phyloP scores from a whole-genome alignment of 805 yeast genomes.

The Wickerhamiella kurtzmanii region DNA sequence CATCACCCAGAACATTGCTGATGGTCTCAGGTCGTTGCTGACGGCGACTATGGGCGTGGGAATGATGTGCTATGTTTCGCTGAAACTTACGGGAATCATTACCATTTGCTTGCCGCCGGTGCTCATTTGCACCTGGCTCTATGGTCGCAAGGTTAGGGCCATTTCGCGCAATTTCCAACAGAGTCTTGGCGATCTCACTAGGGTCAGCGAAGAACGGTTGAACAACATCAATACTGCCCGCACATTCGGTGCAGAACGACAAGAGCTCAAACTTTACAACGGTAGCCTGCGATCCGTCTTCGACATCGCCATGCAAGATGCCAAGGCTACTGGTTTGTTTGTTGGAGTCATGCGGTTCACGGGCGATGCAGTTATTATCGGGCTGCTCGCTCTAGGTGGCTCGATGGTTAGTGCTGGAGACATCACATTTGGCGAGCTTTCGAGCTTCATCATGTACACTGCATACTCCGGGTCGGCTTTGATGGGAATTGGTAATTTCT shows the following conservation, averaged over 20 bases:
- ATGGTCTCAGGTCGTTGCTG: conserved; percentile 75
- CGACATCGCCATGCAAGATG: conserved; percentile 65
- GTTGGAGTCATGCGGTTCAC: conserved; percentile 69
- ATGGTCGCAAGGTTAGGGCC: conserved; percentile 65
- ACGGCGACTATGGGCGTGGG: conserved; percentile 77
- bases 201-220: conserved; percentile 83
- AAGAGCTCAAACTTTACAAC: conserved; percentile 65
- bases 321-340: conserved; percentile 59
- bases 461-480: conserved; percentile 88
- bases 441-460: conserved; percentile 91
- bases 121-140: conserved; percentile 61
- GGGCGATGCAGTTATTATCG: conserved; percentile 71
- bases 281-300: conserved; percentile 52
- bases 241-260: conserved; percentile 72
- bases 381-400: conserved; percentile 67
- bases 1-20: conserved; percentile 77
- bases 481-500: conserved; percentile 79
- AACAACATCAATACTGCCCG: conserved; percentile 79
- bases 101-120: conserved; percentile 71
- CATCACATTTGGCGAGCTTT: conserved; percentile 73
- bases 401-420: conserved; percentile 65
- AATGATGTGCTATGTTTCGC: conserved; percentile 82
- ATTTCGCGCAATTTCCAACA: conserved; percentile 69
- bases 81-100: conserved; percentile 73
- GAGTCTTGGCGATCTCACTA: conserved; percentile 72